Conservation (phyloP, 108 stramenopile species). For the Epithemia pelagica region DNA sequence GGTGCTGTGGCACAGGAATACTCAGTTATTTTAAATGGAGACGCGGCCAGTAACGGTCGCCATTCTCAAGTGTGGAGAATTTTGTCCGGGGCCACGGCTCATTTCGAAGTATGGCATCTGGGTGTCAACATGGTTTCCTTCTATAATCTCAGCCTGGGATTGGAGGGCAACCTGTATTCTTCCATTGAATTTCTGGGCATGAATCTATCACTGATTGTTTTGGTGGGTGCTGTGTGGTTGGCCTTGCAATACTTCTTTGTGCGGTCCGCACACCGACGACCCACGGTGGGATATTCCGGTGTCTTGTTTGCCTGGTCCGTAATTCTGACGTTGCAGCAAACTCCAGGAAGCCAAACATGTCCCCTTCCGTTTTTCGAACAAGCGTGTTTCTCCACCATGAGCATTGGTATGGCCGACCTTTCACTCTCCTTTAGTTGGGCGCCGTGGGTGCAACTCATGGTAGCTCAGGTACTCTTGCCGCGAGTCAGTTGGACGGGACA, state of each 20-base stretch:
- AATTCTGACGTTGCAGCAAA: slow-evolving; percentile 41
- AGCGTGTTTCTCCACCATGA: slow-evolving; percentile 56
- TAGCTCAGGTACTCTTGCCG: slow-evolving; percentile 65
- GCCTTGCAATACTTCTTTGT: slow-evolving; percentile 8
- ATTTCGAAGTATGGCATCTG: slow-evolving; percentile 78
- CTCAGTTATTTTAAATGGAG: slow-evolving; percentile 23
- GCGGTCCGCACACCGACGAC: background rate
- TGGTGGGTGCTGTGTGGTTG: slow-evolving; percentile 53
- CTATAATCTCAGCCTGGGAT: slow-evolving; percentile 37
- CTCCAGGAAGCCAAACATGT: slow-evolving; percentile 32
- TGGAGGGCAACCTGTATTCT: slow-evolving; percentile 41
- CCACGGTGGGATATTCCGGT: slow-evolving; percentile 71
- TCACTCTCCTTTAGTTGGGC: slow-evolving; percentile 46
- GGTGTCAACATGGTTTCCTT: slow-evolving; percentile 77
- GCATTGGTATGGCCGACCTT: background rate
- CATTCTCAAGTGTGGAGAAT: slow-evolving; percentile 48
- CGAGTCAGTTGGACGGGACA: slow-evolving; percentile 72
- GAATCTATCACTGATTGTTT: slow-evolving; percentile 52
- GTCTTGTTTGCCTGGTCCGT: slow-evolving; percentile 84
- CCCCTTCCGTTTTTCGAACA: slow-evolving; percentile 65
- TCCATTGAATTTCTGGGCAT: slow-evolving; percentile 49
- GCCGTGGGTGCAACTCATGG: slow-evolving; percentile 56
- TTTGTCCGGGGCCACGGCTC: slow-evolving; percentile 61
- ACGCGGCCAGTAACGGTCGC: slow-evolving; percentile 3
- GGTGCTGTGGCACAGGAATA: slow-evolving; percentile 38